Evolutionary conservation across 2,329 filamentous ascomycete genomes (phyloP).

Genomic region (Iodosphaeria phyllophila): DNA sequence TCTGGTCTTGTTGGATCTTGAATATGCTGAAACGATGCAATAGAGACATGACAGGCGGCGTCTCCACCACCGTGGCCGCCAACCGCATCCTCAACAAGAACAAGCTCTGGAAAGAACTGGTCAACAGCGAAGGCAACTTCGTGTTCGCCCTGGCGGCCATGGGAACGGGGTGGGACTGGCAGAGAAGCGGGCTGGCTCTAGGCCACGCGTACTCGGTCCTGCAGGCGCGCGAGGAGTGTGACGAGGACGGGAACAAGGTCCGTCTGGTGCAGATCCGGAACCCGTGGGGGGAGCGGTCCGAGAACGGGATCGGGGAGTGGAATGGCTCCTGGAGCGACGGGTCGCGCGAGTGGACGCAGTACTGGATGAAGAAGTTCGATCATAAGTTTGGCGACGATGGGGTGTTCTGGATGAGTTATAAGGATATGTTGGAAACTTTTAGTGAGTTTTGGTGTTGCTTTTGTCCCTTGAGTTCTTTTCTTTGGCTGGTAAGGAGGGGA

Average conservation of each 20-base stretch:
- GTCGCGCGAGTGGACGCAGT: conserved; percentile 53
- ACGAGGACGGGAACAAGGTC: conserved; percentile 19
- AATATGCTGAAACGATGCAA: no score
- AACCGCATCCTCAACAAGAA: conserved; percentile 46
- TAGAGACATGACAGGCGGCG: conserved; percentile 35
- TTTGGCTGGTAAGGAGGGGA: no score
- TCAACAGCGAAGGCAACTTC: conserved; percentile 48
- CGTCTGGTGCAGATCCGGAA: conserved; percentile 33
- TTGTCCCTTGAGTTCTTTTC: no score
- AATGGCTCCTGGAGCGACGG: conserved; percentile 57
- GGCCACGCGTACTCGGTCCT: conserved; percentile 33
- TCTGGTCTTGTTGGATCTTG: neutral
- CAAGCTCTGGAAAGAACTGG: conserved; percentile 50
- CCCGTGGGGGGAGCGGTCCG: conserved; percentile 44
- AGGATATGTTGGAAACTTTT: conserved; percentile 25
- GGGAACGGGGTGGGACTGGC: conserved; percentile 10
- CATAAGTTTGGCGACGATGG: conserved; percentile 54
- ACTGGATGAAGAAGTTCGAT: conserved; percentile 48
- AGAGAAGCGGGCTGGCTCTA: conserved; percentile 21
- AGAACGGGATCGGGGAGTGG: conserved; percentile 36
- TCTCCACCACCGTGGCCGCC: conserved; percentile 33
- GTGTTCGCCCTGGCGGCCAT: conserved; percentile 28
- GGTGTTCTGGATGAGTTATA: conserved; percentile 26
- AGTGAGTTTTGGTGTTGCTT: conserved; percentile 4
- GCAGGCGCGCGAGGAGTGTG: conserved; percentile 23